Conservation (phyloP, 2,329 filamentous ascomycete genomes). For the Colletotrichum tropicale region DNA sequence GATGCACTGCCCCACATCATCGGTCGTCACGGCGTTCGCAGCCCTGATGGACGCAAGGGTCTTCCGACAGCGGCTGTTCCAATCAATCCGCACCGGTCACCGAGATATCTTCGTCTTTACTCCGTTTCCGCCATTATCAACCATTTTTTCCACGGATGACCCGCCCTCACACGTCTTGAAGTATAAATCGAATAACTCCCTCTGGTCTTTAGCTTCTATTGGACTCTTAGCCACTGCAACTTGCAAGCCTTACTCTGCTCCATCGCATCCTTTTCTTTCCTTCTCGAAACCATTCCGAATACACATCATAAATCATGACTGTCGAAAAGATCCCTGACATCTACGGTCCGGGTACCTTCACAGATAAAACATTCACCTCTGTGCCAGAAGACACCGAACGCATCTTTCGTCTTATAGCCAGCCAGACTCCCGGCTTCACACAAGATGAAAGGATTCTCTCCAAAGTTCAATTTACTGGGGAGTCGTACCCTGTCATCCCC, state of each 20-base stretch:
- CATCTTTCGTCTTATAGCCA: constrained; percentile 33
- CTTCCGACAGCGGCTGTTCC: background rate
- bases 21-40: background rate
- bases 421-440: constrained; percentile 36
- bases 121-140: background rate
- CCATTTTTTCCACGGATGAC: background rate
- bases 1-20: background rate
- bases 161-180: background rate
- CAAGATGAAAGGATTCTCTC: constrained; percentile 28
- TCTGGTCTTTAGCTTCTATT: background rate
- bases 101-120: background rate
- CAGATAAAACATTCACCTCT: constrained; percentile 28
- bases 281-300: background rate
- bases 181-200: background rate
- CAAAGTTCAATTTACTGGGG: constrained; percentile 34
- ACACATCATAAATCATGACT: background rate
- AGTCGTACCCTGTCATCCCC: constrained; percentile 33
- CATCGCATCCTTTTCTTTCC: background rate
- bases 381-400: constrained; percentile 33
- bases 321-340: constrained; percentile 21
- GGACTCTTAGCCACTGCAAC: background rate
- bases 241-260: background rate
- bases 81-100: background rate
- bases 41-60: background rate
- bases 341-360: constrained; percentile 36